Evolutionary conservation across 2,329 filamentous ascomycete species (phyloP).

Genomic region (Alternaria sp.): DNA sequence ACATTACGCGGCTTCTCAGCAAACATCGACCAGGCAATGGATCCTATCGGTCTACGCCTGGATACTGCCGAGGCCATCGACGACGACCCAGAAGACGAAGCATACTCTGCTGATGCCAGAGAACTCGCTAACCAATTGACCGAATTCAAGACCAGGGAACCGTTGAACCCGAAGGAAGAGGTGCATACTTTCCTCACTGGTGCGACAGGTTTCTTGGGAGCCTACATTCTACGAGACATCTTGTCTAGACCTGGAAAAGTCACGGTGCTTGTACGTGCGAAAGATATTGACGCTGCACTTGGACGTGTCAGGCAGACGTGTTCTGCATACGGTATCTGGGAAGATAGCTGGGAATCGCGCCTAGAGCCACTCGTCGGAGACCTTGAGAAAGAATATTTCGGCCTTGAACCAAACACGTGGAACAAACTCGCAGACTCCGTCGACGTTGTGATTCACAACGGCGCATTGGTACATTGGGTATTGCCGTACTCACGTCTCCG

Average conservation of each 20-base stretch:
- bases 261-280: conserved; percentile 78
- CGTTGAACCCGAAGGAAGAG: conserved; percentile 52
- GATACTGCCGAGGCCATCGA: conserved; percentile 51
- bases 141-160: conserved; percentile 49
- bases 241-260: conserved; percentile 72
- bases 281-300: conserved; percentile 67
- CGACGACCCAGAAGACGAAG: conserved; percentile 60
- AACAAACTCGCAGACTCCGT: conserved; percentile 69
- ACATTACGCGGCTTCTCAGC: conserved; percentile 67
- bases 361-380: conserved; percentile 77
- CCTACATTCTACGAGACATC: conserved; percentile 80
- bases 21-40: conserved; percentile 60
- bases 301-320: conserved; percentile 73
- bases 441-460: conserved; percentile 80
- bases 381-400: conserved; percentile 75
- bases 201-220: conserved; percentile 88
- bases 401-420: conserved; percentile 74
- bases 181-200: conserved; percentile 83
- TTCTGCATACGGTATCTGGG: conserved; percentile 82
- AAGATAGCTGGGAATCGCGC: conserved; percentile 70
- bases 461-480: conserved; percentile 78
- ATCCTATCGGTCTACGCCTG: conserved; percentile 59
- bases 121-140: conserved; percentile 60
- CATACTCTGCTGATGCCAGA: conserved; percentile 63
- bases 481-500: conserved; percentile 76